These are phyloP conservation scores for Penicillium diatomitis DNA, from an alignment of 495 filamentous ascomycete genomes.

Conservation along the genomic window DNA sequence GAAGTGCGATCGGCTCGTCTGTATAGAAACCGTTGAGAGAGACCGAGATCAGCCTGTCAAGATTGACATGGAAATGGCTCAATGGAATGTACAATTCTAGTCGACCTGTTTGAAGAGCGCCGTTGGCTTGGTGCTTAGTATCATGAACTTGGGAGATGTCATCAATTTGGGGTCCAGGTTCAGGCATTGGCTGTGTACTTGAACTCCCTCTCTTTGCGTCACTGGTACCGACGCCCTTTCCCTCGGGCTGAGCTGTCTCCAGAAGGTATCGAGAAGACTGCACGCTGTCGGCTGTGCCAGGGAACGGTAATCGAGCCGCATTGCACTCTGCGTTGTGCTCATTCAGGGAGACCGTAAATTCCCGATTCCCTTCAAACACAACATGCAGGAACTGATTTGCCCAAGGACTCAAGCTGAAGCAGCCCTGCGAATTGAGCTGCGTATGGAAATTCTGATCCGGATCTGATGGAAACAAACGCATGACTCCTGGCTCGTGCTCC, in stretches of 20 bases:
- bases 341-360: slow-evolving; percentile 62
- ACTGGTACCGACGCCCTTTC: no score
- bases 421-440: slow-evolving; percentile 46
- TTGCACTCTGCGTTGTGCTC: slow-evolving; percentile 62
- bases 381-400: slow-evolving; percentile 56
- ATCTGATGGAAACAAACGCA: slow-evolving; percentile 56
- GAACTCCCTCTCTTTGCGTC: no score
- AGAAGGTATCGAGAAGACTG: slow-evolving; percentile 55
- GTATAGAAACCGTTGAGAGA: slow-evolving; percentile 63
- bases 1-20: slow-evolving; percentile 40
- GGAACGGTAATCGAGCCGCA: slow-evolving; percentile 50
- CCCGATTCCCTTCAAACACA: slow-evolving; percentile 54
- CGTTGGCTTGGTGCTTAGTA: background rate
- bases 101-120: slow-evolving; percentile 26
- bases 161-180: no score
- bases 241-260: background rate
- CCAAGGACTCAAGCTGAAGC: slow-evolving; percentile 52
- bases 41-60: slow-evolving; percentile 50
- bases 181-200: no score
- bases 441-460: slow-evolving; percentile 63
- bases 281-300: slow-evolving; percentile 65
- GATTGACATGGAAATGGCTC: slow-evolving; percentile 62
- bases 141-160: slow-evolving; percentile 1
- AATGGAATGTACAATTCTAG: slow-evolving; percentile 58
- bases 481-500: slow-evolving; percentile 37